Evolutionary conservation across 305 asterid genomes (phyloP).

Genomic region (Fraxinus paxiana): DNA sequence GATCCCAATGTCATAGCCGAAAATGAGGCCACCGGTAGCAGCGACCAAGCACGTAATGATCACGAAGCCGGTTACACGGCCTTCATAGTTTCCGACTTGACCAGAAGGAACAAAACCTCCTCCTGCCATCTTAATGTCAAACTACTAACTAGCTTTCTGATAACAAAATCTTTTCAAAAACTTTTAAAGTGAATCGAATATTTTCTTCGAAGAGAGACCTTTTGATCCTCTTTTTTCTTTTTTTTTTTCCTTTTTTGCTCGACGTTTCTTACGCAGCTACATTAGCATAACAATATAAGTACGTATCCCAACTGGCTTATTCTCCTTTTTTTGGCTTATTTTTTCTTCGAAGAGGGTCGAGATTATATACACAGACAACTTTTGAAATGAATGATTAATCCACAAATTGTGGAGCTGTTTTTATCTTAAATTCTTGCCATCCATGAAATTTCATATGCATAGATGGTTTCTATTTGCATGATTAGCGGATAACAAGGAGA

Average conservation of each 20-base stretch:
- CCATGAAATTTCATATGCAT: background rate
- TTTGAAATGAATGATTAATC: background rate
- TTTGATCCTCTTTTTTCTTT: background rate
- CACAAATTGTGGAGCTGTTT: background rate
- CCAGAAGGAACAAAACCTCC: conserved; percentile 34
- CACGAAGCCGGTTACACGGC: conserved; percentile 52
- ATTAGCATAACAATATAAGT: background rate
- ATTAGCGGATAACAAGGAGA: background rate
- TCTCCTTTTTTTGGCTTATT: background rate
- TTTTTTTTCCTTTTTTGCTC: background rate
- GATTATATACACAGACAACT: background rate
- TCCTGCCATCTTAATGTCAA: conserved; percentile 36
- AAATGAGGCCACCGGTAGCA: conserved; percentile 68
- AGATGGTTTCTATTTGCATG: background rate
- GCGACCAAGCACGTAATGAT: conserved; percentile 52
- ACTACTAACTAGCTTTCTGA: background rate
- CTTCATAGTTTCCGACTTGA: conserved; percentile 34
- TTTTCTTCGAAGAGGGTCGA: background rate
- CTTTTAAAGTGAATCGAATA: background rate
- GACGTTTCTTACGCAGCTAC: background rate
- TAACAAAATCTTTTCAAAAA: background rate
- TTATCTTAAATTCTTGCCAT: background rate
- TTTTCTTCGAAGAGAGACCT: background rate
- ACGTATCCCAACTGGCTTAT: background rate
- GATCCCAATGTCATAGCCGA: conserved; percentile 69